phyloP scores from a whole-genome alignment of 495 filamentous ascomycete genomes.

The Tuber borchii region DNA sequence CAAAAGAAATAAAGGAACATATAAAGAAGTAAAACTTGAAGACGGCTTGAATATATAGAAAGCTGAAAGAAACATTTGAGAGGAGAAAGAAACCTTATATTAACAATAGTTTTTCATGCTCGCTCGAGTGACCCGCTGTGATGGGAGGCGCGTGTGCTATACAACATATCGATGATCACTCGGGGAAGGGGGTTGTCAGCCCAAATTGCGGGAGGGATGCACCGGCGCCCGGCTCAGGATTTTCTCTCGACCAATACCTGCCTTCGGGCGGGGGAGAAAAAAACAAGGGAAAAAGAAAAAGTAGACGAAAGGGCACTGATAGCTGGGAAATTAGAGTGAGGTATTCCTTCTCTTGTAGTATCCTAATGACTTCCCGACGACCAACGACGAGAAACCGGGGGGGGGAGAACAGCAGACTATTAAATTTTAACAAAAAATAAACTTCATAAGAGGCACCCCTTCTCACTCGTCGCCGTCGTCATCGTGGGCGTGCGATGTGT shows the following conservation, averaged over 20 bases:
- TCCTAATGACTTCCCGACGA: neutral
- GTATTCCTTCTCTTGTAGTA: neutral
- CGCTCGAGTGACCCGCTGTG: no score
- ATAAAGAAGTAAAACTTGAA: no score
- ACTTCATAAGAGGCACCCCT: neutral
- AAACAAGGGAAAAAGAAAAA: neutral
- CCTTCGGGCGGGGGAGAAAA: no score
- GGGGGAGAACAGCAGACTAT: no score
- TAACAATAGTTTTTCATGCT: neutral
- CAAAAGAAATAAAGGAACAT: no score
- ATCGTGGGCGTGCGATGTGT: neutral
- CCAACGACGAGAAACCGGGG: neutral
- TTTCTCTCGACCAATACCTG: no score
- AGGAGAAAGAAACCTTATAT: no score
- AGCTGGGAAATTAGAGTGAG: neutral
- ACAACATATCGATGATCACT: neutral
- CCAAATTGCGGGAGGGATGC: neutral
- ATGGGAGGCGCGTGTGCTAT: neutral
- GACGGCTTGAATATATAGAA: no score
- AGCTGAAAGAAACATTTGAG: no score
- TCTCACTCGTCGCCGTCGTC: neutral
- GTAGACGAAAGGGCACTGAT: neutral
- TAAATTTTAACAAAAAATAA: neutral
- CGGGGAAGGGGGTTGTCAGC: neutral
- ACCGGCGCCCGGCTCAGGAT: no score